Evolutionary conservation across 352 stramenopile species (phyloP).

Genomic region (Elongisporangium prolatum): DNA sequence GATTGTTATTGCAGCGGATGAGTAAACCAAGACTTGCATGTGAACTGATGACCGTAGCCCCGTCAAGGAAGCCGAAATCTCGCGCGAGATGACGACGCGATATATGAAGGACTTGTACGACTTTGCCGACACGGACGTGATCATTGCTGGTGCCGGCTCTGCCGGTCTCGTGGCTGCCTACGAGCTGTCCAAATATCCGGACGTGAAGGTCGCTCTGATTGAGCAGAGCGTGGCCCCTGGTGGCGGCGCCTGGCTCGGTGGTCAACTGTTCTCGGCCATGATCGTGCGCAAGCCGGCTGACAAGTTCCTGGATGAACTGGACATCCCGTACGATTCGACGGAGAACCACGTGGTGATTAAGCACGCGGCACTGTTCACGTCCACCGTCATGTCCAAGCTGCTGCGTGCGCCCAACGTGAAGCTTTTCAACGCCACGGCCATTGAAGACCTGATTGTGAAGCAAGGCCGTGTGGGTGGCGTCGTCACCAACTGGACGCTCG

Average conservation of each 20-base stretch:
- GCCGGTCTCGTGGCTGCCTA: slow-evolving; percentile 53
- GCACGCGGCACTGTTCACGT: slow-evolving; percentile 61
- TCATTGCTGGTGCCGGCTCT: slow-evolving; percentile 59
- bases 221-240: slow-evolving; percentile 56
- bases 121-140: slow-evolving; percentile 60
- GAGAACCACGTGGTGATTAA: slow-evolving; percentile 66
- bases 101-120: slow-evolving; percentile 79
- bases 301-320: slow-evolving; percentile 58
- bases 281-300: slow-evolving; percentile 63
- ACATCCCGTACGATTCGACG: slow-evolving; percentile 60
- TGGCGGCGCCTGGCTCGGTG: slow-evolving; percentile 52
- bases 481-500: slow-evolving; percentile 68
- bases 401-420: slow-evolving; percentile 55
- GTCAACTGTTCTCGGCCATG: slow-evolving; percentile 66
- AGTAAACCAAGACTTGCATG: background rate
- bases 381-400: slow-evolving; percentile 60
- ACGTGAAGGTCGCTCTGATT: slow-evolving; percentile 53
- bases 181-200: slow-evolving; percentile 57
- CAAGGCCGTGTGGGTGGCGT: slow-evolving; percentile 52
- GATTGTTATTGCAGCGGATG: background rate
- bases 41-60: slow-evolving; percentile 17
- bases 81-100: slow-evolving; percentile 62
- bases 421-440: slow-evolving; percentile 68
- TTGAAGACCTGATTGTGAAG: slow-evolving; percentile 66
- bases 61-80: slow-evolving; percentile 60